Evolutionary conservation across 768 basidiomycete species (phyloP), one percentile per base, ranked within the genome.

Genomic region (Hypholoma fasciculare): DNA sequence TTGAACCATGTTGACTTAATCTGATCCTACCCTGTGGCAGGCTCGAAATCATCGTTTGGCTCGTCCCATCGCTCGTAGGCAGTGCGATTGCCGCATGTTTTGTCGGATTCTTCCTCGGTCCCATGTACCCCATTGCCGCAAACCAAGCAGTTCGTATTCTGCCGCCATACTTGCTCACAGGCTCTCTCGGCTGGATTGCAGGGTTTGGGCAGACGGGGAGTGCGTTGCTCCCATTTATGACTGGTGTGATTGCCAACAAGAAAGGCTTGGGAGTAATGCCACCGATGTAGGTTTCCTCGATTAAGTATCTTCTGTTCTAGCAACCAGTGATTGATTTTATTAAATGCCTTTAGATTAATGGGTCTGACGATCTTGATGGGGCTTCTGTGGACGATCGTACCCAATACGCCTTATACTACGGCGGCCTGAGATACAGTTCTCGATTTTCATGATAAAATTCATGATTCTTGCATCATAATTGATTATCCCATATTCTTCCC

Each of bases 101-200:
- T 43, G 72, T 89, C 17, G 90, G 89, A 11, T 49, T 89, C 7
- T 66, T 89, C 20, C 73, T 91, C 27, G 89, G 88, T 0, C 88
- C 88, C 3, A 80, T 90, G 72, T 89, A 86, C 64, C 87, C 87
- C 4, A 80, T 88, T 46, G 76, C 82, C 4, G 84, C 92, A 81
- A 88, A 86, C 65, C 81, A 88, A 42, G 74, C 86, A 1, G 78
- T 83, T 4, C 77, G 83, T 2, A 75, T 91, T 49, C 69, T 94
- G 14, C 92, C 91, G 7, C 77, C 77, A 7, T 85, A 84, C 77
- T 73, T 94, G 12, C 77, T 90, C 19, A 79, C 77, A 46, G 82
- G 79, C 23, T 75, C 82, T 3, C 82, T 87, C 37, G 84, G 85
- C 8, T 86, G 84, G 84, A 82, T 86, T 40, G 80, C 84, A 4